Percentiles rank a stretch among this genome's conserved stretches.
phyloP scores from a whole-genome alignment of 352 stramenopile genomes.

The Achlya hypogyna region DNA sequence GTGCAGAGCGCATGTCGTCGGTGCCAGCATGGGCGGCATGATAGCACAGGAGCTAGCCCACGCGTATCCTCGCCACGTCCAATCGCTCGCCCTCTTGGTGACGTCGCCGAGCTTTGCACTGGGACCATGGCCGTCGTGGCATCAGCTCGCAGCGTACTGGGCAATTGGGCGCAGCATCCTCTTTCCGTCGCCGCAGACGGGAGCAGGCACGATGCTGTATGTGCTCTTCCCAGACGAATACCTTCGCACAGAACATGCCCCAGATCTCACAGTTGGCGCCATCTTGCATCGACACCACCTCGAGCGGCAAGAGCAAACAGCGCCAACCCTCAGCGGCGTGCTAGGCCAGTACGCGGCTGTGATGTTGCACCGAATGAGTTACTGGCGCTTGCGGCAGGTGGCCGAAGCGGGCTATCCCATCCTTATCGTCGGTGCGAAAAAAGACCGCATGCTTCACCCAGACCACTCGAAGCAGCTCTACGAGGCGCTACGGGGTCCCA shows the following conservation, averaged over 20 bases:
- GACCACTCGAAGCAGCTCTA: constrained; percentile 28
- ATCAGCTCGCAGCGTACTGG: constrained; percentile 9
- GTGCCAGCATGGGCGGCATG: constrained; percentile 31
- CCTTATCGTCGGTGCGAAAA: constrained; percentile 29
- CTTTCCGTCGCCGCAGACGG: constrained; percentile 28
- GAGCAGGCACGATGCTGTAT: constrained; percentile 27
- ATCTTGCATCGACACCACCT: constrained; percentile 22
- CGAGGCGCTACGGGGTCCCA: constrained; percentile 9
- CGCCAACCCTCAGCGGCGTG: constrained; percentile 11
- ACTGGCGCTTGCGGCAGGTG: constrained; percentile 26
- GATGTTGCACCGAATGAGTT: background rate
- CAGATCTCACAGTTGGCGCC: background rate
- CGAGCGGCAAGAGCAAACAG: background rate
- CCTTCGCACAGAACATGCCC: constrained; percentile 13
- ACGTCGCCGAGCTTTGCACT: constrained; percentile 36
- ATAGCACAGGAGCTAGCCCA: constrained; percentile 43
- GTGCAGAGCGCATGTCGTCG: background rate
- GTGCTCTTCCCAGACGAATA: constrained; percentile 41
- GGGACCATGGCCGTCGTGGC: constrained; percentile 23
- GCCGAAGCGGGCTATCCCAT: constrained; percentile 26
- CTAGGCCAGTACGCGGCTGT: constrained; percentile 22
- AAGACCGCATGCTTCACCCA: constrained; percentile 31
- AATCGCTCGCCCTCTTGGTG: constrained; percentile 41
- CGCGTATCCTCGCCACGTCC: constrained; percentile 32
- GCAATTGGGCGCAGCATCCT: constrained; percentile 32